Conservation (phyloP, 208 protist genomes). For the Naegleria lovaniensis region DNA sequence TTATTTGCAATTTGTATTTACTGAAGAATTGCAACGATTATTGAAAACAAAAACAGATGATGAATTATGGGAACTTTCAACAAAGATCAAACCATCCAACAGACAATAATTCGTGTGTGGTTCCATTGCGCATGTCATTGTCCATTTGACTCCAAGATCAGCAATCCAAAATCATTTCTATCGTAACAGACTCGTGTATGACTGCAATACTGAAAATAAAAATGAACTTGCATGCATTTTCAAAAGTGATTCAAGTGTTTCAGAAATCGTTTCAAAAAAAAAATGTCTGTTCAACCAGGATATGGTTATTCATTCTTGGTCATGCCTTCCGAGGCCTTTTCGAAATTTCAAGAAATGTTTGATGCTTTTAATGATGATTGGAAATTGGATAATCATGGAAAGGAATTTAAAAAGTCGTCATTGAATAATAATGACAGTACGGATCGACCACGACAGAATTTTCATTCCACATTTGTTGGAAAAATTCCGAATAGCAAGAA, state of each 20-base stretch:
- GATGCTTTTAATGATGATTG: not conserved
- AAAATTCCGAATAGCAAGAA: not conserved
- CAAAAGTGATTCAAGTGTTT: too few relatives aligned
- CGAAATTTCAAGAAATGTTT: not conserved
- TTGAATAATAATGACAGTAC: not conserved
- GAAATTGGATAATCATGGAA: not conserved
- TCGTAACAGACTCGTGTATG: too few relatives aligned
- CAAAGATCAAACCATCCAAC: not conserved
- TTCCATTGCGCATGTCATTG: too few relatives aligned
- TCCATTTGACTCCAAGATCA: too few relatives aligned
- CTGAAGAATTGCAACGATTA: not conserved
- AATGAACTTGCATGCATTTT: too few relatives aligned
- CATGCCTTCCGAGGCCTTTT: too few relatives aligned
- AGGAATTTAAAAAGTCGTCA: not conserved
- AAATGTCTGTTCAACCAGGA: too few relatives aligned
- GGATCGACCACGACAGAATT: not conserved
- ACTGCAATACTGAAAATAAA: too few relatives aligned
- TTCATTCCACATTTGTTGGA: not conserved
- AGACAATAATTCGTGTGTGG: not conserved
- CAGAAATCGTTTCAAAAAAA: too few relatives aligned
- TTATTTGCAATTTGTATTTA: slow-evolving; percentile 18
- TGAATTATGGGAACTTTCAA: not conserved
- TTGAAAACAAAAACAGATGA: not conserved
- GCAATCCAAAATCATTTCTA: too few relatives aligned
- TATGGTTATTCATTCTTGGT: too few relatives aligned